phyloP scores from a whole-genome alignment of 352 stramenopile genomes.

The Pythium insidiosum region DNA sequence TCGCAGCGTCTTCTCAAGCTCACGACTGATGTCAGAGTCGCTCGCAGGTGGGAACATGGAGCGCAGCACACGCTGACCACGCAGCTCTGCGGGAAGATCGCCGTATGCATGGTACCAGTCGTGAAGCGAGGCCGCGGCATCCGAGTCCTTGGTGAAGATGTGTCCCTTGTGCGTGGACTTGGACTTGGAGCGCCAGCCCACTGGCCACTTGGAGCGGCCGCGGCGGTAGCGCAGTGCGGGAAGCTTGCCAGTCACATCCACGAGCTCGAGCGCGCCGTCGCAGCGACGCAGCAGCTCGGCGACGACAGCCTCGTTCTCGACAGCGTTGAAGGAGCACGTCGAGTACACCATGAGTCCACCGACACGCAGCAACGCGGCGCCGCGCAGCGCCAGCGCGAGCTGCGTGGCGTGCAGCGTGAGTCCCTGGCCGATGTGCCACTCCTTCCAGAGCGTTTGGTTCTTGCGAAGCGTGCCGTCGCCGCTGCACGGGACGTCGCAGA shows the following conservation, averaged over 20 bases:
- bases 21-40: slow-evolving; percentile 15
- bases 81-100: slow-evolving; percentile 44
- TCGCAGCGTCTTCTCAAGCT: slow-evolving; percentile 89
- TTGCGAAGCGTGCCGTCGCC: slow-evolving; percentile 98
- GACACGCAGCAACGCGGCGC: slow-evolving; percentile 85
- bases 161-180: slow-evolving; percentile 80
- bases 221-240: slow-evolving; percentile 44
- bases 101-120: slow-evolving; percentile 73
- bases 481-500: slow-evolving; percentile 98
- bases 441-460: slow-evolving; percentile 91
- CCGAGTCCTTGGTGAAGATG: slow-evolving; percentile 30
- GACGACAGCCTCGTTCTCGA: slow-evolving; percentile 99
- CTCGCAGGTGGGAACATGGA: slow-evolving; percentile 82
- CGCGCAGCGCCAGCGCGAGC: slow-evolving; percentile 88
- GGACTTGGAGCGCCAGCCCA: slow-evolving; percentile 85
- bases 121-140: slow-evolving; percentile 30
- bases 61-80: slow-evolving; percentile 48
- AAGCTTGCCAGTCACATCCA: slow-evolving; percentile 72
- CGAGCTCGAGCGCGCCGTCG: slow-evolving; percentile 82
- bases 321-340: slow-evolving; percentile 97
- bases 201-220: slow-evolving; percentile 51
- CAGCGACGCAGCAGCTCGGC: slow-evolving; percentile 88
- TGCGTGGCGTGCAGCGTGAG: slow-evolving; percentile 93
- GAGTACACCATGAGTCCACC: slow-evolving; percentile 93
- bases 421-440: slow-evolving; percentile 89